phyloP scores from a whole-genome alignment of 192 early-diverging fungal genomes.

The Mortierella hygrophila region DNA sequence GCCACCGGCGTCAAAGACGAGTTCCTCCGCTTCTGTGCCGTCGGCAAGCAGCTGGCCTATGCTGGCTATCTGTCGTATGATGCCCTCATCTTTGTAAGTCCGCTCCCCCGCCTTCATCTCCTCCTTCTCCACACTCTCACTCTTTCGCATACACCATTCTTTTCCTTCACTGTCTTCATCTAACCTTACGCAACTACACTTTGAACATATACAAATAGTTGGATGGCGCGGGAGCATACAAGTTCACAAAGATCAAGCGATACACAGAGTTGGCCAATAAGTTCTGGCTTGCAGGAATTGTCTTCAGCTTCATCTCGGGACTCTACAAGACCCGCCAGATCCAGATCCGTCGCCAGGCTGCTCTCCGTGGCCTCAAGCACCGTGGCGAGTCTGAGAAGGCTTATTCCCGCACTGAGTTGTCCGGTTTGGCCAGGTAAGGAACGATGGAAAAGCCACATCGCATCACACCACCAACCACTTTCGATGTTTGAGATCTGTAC shows the following conservation, averaged over 20 bases:
- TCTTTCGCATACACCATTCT: neutral
- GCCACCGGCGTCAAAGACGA: slow-evolving; percentile 69
- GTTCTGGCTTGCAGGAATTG: slow-evolving; percentile 77
- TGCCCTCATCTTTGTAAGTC: slow-evolving; percentile 72
- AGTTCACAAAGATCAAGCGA: slow-evolving; percentile 72
- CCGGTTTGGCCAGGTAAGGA: slow-evolving; percentile 28
- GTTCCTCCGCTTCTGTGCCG: slow-evolving; percentile 61
- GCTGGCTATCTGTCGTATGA: slow-evolving; percentile 74
- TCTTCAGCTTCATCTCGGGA: slow-evolving; percentile 69
- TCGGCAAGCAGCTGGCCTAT: slow-evolving; percentile 73
- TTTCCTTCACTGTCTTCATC: no score
- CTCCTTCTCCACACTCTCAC: neutral
- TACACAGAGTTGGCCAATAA: slow-evolving; percentile 69
- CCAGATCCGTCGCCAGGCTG: slow-evolving; percentile 54
- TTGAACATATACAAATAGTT: slow-evolving; percentile 46
- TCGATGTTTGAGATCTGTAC: neutral
- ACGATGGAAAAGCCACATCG: neutral
- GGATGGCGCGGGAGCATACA: slow-evolving; percentile 69
- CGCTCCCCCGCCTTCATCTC: neutral
- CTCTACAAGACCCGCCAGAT: slow-evolving; percentile 76
- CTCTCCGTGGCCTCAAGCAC: slow-evolving; percentile 32
- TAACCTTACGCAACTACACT: neutral
- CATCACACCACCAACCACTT: neutral
- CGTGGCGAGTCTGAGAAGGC: slow-evolving; percentile 32
- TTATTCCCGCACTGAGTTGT: slow-evolving; percentile 18